Conservation (phyloP, 768 basidiomycete species). For the Boletus patriciae region DNA sequence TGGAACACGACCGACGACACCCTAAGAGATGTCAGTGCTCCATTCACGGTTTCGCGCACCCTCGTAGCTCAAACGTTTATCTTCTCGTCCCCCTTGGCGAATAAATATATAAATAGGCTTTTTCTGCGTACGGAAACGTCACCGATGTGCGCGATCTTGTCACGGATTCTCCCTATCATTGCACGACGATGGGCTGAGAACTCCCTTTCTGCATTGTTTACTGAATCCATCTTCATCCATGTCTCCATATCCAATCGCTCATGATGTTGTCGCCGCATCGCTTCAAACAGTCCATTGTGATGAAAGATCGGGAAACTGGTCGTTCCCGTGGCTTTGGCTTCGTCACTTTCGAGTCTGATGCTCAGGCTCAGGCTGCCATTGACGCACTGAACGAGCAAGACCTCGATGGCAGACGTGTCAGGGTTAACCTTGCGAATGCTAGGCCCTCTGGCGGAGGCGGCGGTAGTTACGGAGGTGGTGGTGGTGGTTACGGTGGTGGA, state of each 20-base stretch:
- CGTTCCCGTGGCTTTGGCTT: slow-evolving; percentile 61
- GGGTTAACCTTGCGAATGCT: slow-evolving; percentile 45
- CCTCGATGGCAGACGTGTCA: slow-evolving; percentile 54
- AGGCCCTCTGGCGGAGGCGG: slow-evolving; percentile 18
- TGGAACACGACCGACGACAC: slow-evolving; percentile 34
- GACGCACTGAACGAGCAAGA: slow-evolving; percentile 48
- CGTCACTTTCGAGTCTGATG: slow-evolving; percentile 38
- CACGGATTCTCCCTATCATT: slow-evolving; percentile 31
- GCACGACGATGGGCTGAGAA: slow-evolving; percentile 35
- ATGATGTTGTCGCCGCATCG: slow-evolving; percentile 6
- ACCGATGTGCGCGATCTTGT: slow-evolving; percentile 48
- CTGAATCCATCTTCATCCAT: slow-evolving; percentile 30
- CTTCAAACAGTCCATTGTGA: slow-evolving; percentile 33
- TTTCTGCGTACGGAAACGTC: slow-evolving; percentile 45
- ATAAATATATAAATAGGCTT: slow-evolving; percentile 35
- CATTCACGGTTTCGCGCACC: not conserved
- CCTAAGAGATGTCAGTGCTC: slow-evolving; percentile 25
- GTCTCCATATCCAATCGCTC: slow-evolving; percentile 10
- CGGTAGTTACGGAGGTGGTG: slow-evolving; percentile 14
- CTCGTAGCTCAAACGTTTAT: slow-evolving; percentile 8
- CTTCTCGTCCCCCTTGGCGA: not conserved
- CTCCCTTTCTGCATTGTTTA: slow-evolving; percentile 18
- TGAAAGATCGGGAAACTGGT: slow-evolving; percentile 56
- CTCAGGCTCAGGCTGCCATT: slow-evolving; percentile 49
- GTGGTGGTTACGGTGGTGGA: slow-evolving; percentile 14